These are phyloP conservation scores for Cenchrus purpureus DNA, from an alignment of 176 grass and related monocot genomes.

Conservation along the genomic window DNA sequence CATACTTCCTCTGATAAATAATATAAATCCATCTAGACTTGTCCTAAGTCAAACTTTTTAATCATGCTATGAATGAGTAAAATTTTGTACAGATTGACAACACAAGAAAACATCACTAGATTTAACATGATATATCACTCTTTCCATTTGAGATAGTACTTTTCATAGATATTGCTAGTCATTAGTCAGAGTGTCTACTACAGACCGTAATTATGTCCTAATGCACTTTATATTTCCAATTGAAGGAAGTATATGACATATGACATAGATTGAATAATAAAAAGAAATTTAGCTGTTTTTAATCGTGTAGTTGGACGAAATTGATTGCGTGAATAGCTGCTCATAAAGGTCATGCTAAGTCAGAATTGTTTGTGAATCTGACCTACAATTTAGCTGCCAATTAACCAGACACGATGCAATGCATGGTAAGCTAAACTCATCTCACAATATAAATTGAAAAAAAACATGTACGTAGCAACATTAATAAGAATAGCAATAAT, in stretches of 20 bases:
- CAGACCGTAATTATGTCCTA: background rate
- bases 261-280: background rate
- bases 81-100: background rate
- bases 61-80: background rate
- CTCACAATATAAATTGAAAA: too few relatives aligned
- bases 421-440: too few relatives aligned
- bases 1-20: background rate
- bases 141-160: background rate
- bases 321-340: background rate
- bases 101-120: background rate
- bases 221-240: background rate
- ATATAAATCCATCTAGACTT: background rate
- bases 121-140: background rate
- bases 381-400: too few relatives aligned
- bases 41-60: background rate
- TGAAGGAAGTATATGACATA: background rate
- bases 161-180: too few relatives aligned
- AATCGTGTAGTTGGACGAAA: constrained; percentile 2
- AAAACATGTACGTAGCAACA: too few relatives aligned
- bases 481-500: too few relatives aligned
- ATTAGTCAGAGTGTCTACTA: too few relatives aligned
- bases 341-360: background rate
- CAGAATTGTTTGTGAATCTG: too few relatives aligned
- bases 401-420: too few relatives aligned
- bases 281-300: constrained; percentile 1